These are phyloP conservation scores for Metarhizium brunneum DNA, from an alignment of 2,329 filamentous ascomycete species.

Conservation along the genomic window DNA sequence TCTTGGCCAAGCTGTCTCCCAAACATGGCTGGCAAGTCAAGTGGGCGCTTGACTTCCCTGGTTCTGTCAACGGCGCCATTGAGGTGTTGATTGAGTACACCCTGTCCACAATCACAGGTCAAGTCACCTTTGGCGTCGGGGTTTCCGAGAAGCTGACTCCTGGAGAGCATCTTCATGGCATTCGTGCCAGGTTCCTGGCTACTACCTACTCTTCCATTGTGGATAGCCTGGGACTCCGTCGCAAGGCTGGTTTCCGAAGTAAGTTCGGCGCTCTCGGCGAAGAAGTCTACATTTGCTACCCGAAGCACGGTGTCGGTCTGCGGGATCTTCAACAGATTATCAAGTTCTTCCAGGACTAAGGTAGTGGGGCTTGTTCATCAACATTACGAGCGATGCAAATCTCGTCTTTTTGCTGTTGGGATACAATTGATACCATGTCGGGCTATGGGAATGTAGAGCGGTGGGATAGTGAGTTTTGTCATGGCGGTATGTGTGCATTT, in stretches of 20 bases:
- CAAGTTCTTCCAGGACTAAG: conserved; percentile 76
- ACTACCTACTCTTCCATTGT: conserved; percentile 77
- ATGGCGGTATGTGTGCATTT: not conserved
- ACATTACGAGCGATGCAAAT: not conserved
- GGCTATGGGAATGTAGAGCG: not conserved
- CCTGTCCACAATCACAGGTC: conserved; percentile 40
- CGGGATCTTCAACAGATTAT: conserved; percentile 77
- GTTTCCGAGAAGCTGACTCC: conserved; percentile 65
- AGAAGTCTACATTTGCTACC: conserved; percentile 83
- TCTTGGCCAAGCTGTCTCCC: conserved; percentile 72
- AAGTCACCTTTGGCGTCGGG: conserved; percentile 80
- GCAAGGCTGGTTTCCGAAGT: conserved; percentile 82
- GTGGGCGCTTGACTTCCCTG: conserved; percentile 90
- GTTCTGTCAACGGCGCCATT: conserved; percentile 76
- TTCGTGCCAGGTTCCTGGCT: conserved; percentile 71
- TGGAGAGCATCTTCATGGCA: conserved; percentile 72
- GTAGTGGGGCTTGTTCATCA: not conserved
- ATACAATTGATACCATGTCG: not conserved
- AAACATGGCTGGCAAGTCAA: conserved; percentile 88
- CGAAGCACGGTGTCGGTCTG: conserved; percentile 73
- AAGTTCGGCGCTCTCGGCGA: conserved; percentile 84
- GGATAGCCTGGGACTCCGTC: conserved; percentile 70
- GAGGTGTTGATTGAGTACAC: conserved; percentile 71
- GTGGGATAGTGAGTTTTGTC: not conserved
- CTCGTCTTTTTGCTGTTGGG: not conserved